A percentile compares a stretch with the other conserved stretches of the same genome.
Conservation (phyloP, 768 basidiomycete species). For the Boletus speciosus region DNA sequence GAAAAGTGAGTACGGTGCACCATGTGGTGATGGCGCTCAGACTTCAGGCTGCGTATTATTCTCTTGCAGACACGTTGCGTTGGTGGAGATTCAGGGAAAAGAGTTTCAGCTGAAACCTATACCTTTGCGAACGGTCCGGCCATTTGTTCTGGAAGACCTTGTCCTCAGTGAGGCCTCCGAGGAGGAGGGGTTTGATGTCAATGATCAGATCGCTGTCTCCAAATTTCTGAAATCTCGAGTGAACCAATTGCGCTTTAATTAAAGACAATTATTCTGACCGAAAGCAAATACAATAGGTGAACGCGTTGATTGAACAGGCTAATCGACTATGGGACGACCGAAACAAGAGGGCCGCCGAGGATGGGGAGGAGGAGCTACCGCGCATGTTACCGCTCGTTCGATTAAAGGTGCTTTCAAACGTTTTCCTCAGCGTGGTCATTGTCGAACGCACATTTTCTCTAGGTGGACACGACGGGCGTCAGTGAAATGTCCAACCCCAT, state of each 20-base stretch:
- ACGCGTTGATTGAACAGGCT: conserved; percentile 73
- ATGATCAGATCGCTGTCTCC: conserved; percentile 78
- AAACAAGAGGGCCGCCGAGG: conserved; percentile 44
- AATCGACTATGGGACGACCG: conserved; percentile 37
- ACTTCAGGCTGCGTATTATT: background rate
- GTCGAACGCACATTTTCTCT: background rate
- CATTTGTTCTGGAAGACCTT: conserved; percentile 87
- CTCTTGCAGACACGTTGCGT: conserved; percentile 75
- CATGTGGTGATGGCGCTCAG: background rate
- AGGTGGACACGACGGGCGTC: conserved; percentile 91
- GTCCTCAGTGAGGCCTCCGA: conserved; percentile 73
- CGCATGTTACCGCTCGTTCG: conserved; percentile 85
- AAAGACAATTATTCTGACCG: background rate
- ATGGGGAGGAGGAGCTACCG: conserved; percentile 58
- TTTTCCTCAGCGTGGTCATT: background rate
- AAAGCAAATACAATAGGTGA: conserved; percentile 48
- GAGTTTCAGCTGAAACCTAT: conserved; percentile 85
- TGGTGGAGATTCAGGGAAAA: conserved; percentile 84
- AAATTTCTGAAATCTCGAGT: conserved; percentile 78
- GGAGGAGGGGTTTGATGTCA: conserved; percentile 69
- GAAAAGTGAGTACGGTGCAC: conserved; percentile 61
- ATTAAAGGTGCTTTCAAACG: conserved; percentile 54
- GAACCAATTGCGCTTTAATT: conserved; percentile 7
- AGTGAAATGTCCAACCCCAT: conserved; percentile 93
- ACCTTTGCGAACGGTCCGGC: conserved; percentile 86